Evolutionary conservation across 805 yeast species (phyloP).

Genomic region (Saturnispora diversa): DNA sequence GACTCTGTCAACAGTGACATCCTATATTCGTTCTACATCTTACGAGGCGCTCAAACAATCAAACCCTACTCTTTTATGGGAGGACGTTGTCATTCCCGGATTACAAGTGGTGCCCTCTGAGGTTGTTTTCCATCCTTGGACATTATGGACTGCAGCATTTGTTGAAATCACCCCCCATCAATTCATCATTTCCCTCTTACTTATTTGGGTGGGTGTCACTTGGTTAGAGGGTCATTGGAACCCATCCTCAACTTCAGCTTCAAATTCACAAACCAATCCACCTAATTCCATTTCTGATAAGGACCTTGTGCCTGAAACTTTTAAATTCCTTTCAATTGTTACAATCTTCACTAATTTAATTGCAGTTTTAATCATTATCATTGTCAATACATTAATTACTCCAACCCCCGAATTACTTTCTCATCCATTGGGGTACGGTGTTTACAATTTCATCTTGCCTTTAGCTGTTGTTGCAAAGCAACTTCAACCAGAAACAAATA

Average conservation of each 20-base stretch:
- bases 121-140: slow-evolving; percentile 55
- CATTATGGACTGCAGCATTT: slow-evolving; percentile 53
- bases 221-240: slow-evolving; percentile 48
- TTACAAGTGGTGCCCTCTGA: slow-evolving; percentile 58
- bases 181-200: slow-evolving; percentile 33
- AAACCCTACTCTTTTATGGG: slow-evolving; percentile 26
- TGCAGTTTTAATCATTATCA: slow-evolving; percentile 32
- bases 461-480: slow-evolving; percentile 51
- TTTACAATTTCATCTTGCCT: slow-evolving; percentile 41
- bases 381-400: slow-evolving; percentile 29
- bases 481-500: slow-evolving; percentile 49
- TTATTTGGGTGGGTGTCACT: slow-evolving; percentile 35
- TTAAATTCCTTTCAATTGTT: slow-evolving; percentile 43
- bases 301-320: slow-evolving; percentile 33
- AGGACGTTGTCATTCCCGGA: slow-evolving; percentile 39
- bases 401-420: slow-evolving; percentile 33
- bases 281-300: slow-evolving; percentile 7
- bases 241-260: slow-evolving; percentile 12
- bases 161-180: slow-evolving; percentile 47
- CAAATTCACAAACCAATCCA: not conserved
- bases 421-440: slow-evolving; percentile 44
- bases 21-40: slow-evolving; percentile 33
- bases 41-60: slow-evolving; percentile 23
- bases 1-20: slow-evolving; percentile 34
- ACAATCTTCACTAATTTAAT: slow-evolving; percentile 49